Conservation (phyloP, 306 rosid genomes). For the Elaeagnus macrophylla region DNA sequence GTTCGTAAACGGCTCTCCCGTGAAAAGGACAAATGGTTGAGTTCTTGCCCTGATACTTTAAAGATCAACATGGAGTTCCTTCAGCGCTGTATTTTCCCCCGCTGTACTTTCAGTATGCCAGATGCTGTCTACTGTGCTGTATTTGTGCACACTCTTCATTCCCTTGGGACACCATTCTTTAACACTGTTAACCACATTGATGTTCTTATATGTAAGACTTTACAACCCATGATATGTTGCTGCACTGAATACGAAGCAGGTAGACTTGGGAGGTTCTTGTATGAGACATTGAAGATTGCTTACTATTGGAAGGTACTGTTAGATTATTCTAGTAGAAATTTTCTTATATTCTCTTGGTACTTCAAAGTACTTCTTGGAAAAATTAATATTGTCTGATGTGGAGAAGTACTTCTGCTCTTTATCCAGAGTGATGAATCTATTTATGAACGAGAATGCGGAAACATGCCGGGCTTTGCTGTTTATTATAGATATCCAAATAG, state of each 20-base stretch:
- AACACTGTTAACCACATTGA: constrained; percentile 98
- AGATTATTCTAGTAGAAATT: background rate
- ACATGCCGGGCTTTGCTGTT: constrained; percentile 99
- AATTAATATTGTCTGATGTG: constrained; percentile 5
- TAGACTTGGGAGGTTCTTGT: constrained; percentile 89
- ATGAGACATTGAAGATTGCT: constrained; percentile 90
- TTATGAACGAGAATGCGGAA: constrained; percentile 96
- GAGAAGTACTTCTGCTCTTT: constrained; percentile 7
- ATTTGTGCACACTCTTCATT: constrained; percentile 96
- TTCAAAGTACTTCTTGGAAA: background rate
- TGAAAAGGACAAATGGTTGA: constrained; percentile 92
- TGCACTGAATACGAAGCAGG: constrained; percentile 97
- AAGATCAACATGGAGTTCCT: constrained; percentile 99
- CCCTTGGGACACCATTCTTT: constrained; percentile 96
- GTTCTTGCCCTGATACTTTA: constrained; percentile 91
- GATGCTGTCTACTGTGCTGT: constrained; percentile 98
- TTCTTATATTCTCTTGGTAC: too few species aligned
- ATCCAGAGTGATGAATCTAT: constrained; percentile 90
- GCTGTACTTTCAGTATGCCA: constrained; percentile 99
- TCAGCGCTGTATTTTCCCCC: constrained; percentile 98
- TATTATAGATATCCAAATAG: constrained; percentile 91
- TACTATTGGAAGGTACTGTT: constrained; percentile 87
- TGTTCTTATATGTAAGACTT: constrained; percentile 85
- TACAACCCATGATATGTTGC: constrained; percentile 99
- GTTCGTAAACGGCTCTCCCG: constrained; percentile 73